Percentiles rank a stretch among this genome's conserved stretches.
phyloP scores from a whole-genome alignment of 148 eudicot genomes.

The Amaranthus palmeri region DNA sequence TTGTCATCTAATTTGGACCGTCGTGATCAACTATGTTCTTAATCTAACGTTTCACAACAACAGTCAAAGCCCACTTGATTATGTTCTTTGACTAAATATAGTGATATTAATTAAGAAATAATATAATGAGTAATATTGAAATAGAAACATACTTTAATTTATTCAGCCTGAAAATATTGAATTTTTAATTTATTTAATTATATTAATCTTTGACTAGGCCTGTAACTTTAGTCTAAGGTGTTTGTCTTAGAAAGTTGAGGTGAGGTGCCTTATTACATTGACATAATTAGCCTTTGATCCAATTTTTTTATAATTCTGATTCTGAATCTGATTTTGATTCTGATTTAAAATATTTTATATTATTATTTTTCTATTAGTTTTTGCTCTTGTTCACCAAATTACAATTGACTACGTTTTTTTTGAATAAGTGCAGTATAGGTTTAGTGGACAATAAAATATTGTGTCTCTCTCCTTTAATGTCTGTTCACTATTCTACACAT shows the following conservation, averaged over 20 bases:
- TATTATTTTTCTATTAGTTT: too few species aligned
- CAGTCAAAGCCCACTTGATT: conserved; percentile 34
- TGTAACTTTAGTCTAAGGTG: conserved; percentile 51
- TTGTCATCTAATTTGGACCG: not conserved
- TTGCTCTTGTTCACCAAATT: too few species aligned
- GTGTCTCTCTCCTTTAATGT: too few species aligned
- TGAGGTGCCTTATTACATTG: conserved; percentile 9
- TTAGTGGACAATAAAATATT: too few species aligned
- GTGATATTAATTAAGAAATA: not conserved
- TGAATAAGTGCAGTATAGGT: too few species aligned
- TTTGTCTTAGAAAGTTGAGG: conserved; percentile 38
- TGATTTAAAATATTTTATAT: too few species aligned
- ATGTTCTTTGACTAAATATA: conserved; percentile 33
- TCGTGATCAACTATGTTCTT: not conserved
- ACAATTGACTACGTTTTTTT: too few species aligned
- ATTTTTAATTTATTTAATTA: too few species aligned
- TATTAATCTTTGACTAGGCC: conserved; percentile 32
- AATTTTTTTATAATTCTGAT: not conserved
- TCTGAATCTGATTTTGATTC: not conserved
- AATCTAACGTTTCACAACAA: conserved; percentile 17
- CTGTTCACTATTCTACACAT: too few species aligned
- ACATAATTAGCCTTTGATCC: conserved; percentile 3
- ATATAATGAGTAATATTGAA: conserved; percentile 3
- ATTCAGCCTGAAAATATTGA: too few species aligned
- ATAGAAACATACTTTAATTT: not conserved